Base-by-base conservation (phyloP, 2,329 filamentous ascomycete species). In the Cladophialophora chaetospira region DNA sequence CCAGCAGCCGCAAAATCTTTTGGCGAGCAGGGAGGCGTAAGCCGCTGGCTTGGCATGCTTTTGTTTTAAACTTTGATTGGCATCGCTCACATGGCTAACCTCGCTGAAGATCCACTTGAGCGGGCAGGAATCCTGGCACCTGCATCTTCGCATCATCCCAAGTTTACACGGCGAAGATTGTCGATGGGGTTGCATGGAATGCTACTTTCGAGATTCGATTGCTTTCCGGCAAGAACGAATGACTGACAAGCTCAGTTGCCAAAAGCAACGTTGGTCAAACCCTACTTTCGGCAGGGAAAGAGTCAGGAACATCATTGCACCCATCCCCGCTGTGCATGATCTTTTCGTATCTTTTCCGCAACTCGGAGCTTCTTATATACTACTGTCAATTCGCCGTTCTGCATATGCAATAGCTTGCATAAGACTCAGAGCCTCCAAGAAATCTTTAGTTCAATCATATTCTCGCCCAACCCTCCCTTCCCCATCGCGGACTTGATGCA, bases 401-500 rank as follows among this genome's bases (percentile, higher is more conserved):
- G 26, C 33, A 31, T 17, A 50, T 55, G 46, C 50, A 50, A 38
- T 35, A 19, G 38, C 40, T 38, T 23, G 55, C 55, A 58, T 58
- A 45, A 60, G 53, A 56, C 53, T 38, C 48, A n/a, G n/a, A n/a
- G n/a, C 50, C 52, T n/a, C 48, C 47, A 53, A 56, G 53, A 49
- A 36, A 44, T 44, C 26, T 25, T 43, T 44, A 25, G 53, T 44
- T 29, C 51, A 45, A 49, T 54, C 44, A 53, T 47, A 48, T 56
- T 36, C 21, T 47, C 15, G 23, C 42, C 44, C 57, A 28, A 56
- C 43, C 47, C 57, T 50, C 45, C 38, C 21, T 52, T 33, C 51
- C 17, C 51, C 29, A 26, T n/a, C 17, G 28, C 44, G 40, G 31
- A 46, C 21, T 33, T 40, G 13, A 17, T 48, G 25, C 44, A 17